Percentiles rank a stretch among this genome's conserved stretches.
phyloP scores from a whole-genome alignment of 768 basidiomycete species.

The Bullera alba region DNA sequence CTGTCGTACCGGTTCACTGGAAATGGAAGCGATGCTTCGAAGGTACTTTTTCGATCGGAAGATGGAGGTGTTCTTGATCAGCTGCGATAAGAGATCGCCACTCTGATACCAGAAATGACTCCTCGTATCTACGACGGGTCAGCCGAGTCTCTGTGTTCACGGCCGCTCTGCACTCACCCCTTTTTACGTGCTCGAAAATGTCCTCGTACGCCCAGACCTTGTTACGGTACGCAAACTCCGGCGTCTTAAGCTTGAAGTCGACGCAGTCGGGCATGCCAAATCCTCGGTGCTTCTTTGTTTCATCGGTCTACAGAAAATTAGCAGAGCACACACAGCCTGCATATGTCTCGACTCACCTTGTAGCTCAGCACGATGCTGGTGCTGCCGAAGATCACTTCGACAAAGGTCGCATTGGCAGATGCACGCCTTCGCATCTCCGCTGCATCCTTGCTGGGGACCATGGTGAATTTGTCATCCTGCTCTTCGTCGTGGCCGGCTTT shows the following conservation, averaged over 20 bases:
- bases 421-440: conserved; percentile 57
- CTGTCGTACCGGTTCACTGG: background rate
- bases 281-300: conserved; percentile 12
- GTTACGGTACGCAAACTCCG: conserved; percentile 61
- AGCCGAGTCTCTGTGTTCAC: background rate
- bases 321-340: background rate
- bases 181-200: conserved; percentile 42
- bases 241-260: conserved; percentile 78
- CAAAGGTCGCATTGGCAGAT: conserved; percentile 67
- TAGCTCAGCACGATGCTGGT: conserved; percentile 65
- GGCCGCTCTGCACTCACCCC: conserved; percentile 20
- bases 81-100: conserved; percentile 20
- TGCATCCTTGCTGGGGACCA: conserved; percentile 22
- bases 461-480: conserved; percentile 1
- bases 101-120: conserved; percentile 15
- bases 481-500: conserved; percentile 36
- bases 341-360: conserved; percentile 44
- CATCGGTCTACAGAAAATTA: conserved; percentile 32
- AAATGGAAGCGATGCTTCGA: conserved; percentile 1
- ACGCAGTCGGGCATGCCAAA: conserved; percentile 50
- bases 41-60: conserved; percentile 25
- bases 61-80: conserved; percentile 19
- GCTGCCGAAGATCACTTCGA: conserved; percentile 60
- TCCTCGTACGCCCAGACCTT: conserved; percentile 46
- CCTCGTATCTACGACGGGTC: background rate